These are phyloP conservation scores for Sclerotinia trifoliorum DNA, from an alignment of 2,329 filamentous ascomycete species.

Conservation along the genomic window DNA sequence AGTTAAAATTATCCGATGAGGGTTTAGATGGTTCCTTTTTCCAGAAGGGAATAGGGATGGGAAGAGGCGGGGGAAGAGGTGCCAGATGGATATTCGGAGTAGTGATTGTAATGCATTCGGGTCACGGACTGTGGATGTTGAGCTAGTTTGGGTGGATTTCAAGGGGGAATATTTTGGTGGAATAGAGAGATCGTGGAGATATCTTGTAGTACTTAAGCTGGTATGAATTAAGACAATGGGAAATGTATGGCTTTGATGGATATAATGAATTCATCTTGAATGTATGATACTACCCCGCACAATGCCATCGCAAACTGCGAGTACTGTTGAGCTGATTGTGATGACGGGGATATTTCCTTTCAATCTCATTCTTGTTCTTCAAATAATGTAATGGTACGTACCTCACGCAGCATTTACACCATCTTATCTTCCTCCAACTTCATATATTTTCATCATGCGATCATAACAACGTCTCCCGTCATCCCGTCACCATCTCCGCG, in stretches of 20 bases:
- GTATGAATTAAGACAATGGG: too few species aligned
- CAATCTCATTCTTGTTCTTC: neutral
- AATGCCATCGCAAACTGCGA: neutral
- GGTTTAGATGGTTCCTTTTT: too few species aligned
- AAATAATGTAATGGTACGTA: neutral
- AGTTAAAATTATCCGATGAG: too few species aligned
- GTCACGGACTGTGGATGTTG: too few species aligned
- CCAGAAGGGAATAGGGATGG: too few species aligned
- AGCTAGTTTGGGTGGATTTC: too few species aligned
- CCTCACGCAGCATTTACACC: neutral
- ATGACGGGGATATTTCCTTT: neutral
- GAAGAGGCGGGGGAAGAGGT: too few species aligned
- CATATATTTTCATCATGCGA: neutral
- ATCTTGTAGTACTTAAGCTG: neutral
- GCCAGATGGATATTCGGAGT: too few species aligned
- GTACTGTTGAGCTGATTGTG: neutral
- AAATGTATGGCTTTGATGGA: neutral
- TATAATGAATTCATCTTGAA: neutral
- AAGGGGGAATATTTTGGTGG: too few species aligned
- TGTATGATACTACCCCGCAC: neutral
- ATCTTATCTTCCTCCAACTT: neutral
- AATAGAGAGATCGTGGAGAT: neutral
- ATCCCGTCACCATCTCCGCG: constrained; percentile 3
- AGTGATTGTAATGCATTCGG: too few species aligned
- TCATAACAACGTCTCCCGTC: neutral